Base-by-base conservation (phyloP, 257 asterid species). In the Coffea canephora region DNA sequence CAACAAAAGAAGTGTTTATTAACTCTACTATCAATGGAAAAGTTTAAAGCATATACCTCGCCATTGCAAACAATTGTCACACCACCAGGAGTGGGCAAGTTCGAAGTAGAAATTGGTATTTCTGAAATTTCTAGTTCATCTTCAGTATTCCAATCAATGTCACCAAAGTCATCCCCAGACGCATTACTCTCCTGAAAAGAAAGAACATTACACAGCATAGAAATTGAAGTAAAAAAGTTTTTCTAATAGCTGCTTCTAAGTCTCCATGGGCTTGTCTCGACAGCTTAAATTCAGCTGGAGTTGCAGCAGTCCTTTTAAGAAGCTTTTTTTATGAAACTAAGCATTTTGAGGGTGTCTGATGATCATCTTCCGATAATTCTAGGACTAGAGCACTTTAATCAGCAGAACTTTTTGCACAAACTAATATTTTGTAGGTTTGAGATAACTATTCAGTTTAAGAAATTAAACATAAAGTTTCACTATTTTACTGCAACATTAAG, bases 71-170 rank as follows among this genome's bases (percentile, higher is more conserved):
- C 50, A 74, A 45, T 23, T 36, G 77, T 27, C n/a, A 57, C 73
- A 21, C 36, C 23, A 19, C 67, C 52, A 11, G 69, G 59, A 73
- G 45, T 43, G 34, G 78, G 54, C 18, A 72, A 77, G 57, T 64
- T 74, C 8, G 75, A 46, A 49, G 55, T 54, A 36, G 78, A 73
- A 23, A 83, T 43, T 10, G 78, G 83, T 43, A 69, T 50, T 9
- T 59, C 80, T 15, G 82, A 80, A 50, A 86, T 82, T 69, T 87
- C 89, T 5, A 79, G 27, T 31, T 87, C 89, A 62, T 87, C 89
- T 12, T 84, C 89, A n/a, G 89, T 84, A 80, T 82, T 77, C 89
- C 89, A 84, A 82, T 84, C 86, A 62, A 87, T 27, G 71, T 6
- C 77, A 62, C 79, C 87, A 75, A 71, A 77, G 61, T 82, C 86